Evolutionary conservation across 2,329 filamentous ascomycete genomes (phyloP).

Genomic region (Colletotrichum lini): DNA sequence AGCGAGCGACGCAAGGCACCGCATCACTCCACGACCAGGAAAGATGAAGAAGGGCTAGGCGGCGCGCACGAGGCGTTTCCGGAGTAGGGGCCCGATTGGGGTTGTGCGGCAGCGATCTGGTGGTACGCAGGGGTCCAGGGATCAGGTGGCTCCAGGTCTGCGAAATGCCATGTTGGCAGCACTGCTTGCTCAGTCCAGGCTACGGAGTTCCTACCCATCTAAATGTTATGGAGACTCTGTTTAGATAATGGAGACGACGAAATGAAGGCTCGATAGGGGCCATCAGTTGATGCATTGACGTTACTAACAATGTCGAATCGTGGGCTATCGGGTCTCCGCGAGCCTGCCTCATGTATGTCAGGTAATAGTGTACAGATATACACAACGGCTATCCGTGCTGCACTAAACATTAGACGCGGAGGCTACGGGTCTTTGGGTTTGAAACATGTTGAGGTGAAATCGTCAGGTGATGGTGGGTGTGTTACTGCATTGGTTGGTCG

Average conservation of each 20-base stretch:
- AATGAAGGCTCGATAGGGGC: constrained; percentile 19
- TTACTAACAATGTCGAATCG: neutral
- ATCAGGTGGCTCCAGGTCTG: constrained; percentile 6
- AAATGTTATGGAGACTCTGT: neutral
- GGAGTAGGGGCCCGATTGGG: constrained; percentile 32
- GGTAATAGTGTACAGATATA: no score
- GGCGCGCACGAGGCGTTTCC: constrained; percentile 25
- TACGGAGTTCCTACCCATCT: no score
- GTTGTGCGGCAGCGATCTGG: constrained; percentile 28
- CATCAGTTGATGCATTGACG: neutral
- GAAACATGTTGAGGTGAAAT: constrained; percentile 25
- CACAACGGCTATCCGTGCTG: no score
- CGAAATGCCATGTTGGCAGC: neutral
- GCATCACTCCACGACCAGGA: neutral
- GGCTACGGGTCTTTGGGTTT: constrained; percentile 21
- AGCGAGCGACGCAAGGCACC: constrained; percentile 5
- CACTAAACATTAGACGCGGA: no score
- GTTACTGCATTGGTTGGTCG: neutral
- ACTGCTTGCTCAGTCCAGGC: neutral
- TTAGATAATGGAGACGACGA: constrained; percentile 4
- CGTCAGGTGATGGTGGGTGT: constrained; percentile 8
- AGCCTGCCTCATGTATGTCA: neutral
- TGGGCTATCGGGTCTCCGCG: neutral
- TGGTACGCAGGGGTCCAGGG: constrained; percentile 33
- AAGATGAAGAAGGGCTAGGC: constrained; percentile 5